Percentiles rank a stretch among this genome's conserved stretches.
phyloP scores from a whole-genome alignment of 345 rosid genomes.

The Fremontodendron californicum region DNA sequence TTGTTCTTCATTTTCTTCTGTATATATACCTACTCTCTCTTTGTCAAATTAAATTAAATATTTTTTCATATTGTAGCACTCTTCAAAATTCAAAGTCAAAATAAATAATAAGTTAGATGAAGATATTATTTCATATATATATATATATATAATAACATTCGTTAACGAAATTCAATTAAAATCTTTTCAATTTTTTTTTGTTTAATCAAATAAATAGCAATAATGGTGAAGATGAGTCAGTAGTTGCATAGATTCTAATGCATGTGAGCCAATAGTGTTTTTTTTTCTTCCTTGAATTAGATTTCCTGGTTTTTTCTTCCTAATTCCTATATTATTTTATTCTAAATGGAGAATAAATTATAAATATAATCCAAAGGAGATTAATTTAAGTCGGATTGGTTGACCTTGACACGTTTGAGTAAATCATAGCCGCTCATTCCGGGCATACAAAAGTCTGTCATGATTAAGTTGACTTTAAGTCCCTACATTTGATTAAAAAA shows the following conservation, averaged over 20 bases:
- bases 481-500: constrained; percentile 26
- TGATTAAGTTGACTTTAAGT: constrained; percentile 66
- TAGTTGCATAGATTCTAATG: background rate
- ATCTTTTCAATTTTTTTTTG: too few species aligned
- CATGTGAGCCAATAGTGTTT: background rate
- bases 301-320: background rate
- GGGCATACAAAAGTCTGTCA: constrained; percentile 88
- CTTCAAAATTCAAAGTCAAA: too few species aligned
- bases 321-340: too few species aligned
- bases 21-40: too few species aligned
- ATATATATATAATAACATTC: too few species aligned
- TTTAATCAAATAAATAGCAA: too few species aligned
- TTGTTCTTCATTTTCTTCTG: too few species aligned
- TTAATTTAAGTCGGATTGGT: background rate
- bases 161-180: background rate
- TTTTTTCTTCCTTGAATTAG: too few species aligned
- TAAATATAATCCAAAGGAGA: background rate
- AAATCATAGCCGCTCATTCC: constrained; percentile 89
- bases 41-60: too few species aligned
- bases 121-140: too few species aligned
- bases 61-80: too few species aligned
- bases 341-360: background rate
- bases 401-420: constrained; percentile 70
- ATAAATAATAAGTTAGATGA: too few species aligned
- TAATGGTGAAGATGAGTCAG: background rate